Percentiles rank a stretch among this genome's conserved stretches.
Evolutionary conservation across 2,329 filamentous ascomycete species (phyloP).

Genomic region (Epichloe coenophiala): DNA sequence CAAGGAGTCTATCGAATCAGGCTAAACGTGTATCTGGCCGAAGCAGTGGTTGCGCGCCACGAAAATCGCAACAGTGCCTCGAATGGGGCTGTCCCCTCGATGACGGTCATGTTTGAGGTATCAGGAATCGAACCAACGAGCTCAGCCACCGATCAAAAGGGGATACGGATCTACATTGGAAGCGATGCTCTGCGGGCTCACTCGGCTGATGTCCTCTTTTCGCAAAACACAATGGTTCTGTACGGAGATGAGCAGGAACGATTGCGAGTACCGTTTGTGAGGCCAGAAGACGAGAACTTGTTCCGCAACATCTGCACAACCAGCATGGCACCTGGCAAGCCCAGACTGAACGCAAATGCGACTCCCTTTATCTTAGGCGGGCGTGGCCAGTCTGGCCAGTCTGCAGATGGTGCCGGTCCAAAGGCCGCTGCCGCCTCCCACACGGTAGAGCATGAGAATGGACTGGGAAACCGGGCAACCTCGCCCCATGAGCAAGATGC

Average conservation of each 20-base stretch:
- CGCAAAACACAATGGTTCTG: constrained; percentile 76
- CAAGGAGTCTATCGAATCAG: constrained; percentile 58
- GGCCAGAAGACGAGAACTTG: constrained; percentile 71
- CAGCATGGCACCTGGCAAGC: constrained; percentile 38
- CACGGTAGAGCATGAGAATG: constrained; percentile 11
- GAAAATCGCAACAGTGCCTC: constrained; percentile 61
- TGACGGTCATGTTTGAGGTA: constrained; percentile 69
- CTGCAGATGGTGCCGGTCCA: constrained; percentile 5
- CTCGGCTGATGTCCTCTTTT: constrained; percentile 83
- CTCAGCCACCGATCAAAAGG: constrained; percentile 30
- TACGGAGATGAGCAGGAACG: constrained; percentile 80
- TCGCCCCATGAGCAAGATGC: constrained; percentile 25
- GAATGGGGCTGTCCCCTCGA: constrained; percentile 56
- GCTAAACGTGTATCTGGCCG: constrained; percentile 76
- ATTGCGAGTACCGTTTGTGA: constrained; percentile 78
- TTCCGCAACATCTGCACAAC: constrained; percentile 67
- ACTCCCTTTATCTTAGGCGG: constrained; percentile 27
- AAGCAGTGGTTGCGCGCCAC: constrained; percentile 69
- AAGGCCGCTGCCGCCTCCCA: background rate
- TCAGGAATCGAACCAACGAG: constrained; percentile 37
- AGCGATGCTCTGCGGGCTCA: constrained; percentile 77
- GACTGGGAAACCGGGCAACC: constrained; percentile 14
- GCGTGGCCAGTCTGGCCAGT: constrained; percentile 13
- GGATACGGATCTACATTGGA: constrained; percentile 77
- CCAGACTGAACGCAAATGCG: constrained; percentile 42